Evolutionary conservation across 208 protist species (phyloP), one percentile per base, ranked within the genome.

Genomic region (Leishmania tarentolae): DNA sequence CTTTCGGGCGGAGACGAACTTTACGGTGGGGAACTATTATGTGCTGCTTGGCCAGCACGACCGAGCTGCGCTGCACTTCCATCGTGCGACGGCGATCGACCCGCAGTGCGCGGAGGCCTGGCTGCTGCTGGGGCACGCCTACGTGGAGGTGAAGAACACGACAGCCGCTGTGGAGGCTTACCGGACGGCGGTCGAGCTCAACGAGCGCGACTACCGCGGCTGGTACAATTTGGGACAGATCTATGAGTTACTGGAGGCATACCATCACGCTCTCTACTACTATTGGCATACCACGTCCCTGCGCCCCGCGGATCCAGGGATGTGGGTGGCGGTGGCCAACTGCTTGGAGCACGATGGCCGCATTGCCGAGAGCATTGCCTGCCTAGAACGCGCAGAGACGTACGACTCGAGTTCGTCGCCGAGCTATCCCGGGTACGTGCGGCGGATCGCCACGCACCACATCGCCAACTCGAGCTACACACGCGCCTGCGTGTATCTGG

Each of bases 1-100:
- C 59, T 99, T 99, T 86, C 85, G 97, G 28, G 95, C 98, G 4
- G 98, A 99, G 83, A 99, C 96, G 56, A 99, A 99, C 91, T 99
- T 98, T 77, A 94, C 99, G 35, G 93, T 99, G 75, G 99, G 98
- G 37, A 99, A 99, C 91, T 99, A 99, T 86, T 99, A 99, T 87
- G 94, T 94, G 50, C 83, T 99, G n/a, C 90, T 97, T 76, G 80
- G 89, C 11, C 93, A 99, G 65, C 98, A 99, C 84, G 94, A 99
- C 46, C 98, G 98, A 47, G 98, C 98, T 0, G 94, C 99, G 2
- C 15, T 97, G 24, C 98, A 99, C 86, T 99, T 99, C 80, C 85
- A 97, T 76, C 89, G 98, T 50, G 93, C 97, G 9, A 88, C 98
- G 24, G 91, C 90, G 71, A 91, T 99, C 13, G 91, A 98, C 71